A percentile compares a stretch with the other conserved stretches of the same genome.
These are phyloP conservation scores for Candida tallmaniae DNA, from an alignment of 805 yeast species.

Conservation along the genomic window DNA sequence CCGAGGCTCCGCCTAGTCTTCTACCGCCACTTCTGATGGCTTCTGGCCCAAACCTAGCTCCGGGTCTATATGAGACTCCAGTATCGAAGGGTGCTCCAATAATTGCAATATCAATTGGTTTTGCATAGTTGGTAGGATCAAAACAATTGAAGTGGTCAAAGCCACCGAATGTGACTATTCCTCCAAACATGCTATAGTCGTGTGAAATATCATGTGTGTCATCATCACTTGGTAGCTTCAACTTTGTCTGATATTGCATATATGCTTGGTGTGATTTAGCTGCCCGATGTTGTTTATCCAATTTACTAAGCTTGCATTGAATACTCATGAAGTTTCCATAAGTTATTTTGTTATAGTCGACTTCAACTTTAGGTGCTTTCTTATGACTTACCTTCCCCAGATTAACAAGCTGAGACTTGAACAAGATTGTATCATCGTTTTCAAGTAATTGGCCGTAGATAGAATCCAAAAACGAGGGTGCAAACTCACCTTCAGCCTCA, in stretches of 20 bases:
- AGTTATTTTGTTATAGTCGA: not conserved
- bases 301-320: not conserved
- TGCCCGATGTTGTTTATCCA: slow-evolving; percentile 1
- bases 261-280: slow-evolving; percentile 10
- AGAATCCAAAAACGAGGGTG: slow-evolving; percentile 16
- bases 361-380: not conserved
- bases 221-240: slow-evolving; percentile 30
- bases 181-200: slow-evolving; percentile 36
- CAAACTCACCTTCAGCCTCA: not conserved
- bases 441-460: slow-evolving; percentile 23
- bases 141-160: slow-evolving; percentile 45
- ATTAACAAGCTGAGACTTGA: not conserved
- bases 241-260: slow-evolving; percentile 13
- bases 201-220: slow-evolving; percentile 26
- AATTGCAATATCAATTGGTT: slow-evolving; percentile 45
- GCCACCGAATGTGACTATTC: slow-evolving; percentile 53
- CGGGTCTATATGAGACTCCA: slow-evolving; percentile 52
- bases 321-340: slow-evolving; percentile 1
- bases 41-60: slow-evolving; percentile 58
- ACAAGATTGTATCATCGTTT: slow-evolving; percentile 9
- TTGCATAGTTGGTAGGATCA: slow-evolving; percentile 4
- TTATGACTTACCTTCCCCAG: not conserved
- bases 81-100: slow-evolving; percentile 60
- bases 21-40: slow-evolving; percentile 45
- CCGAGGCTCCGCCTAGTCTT: slow-evolving; percentile 29